These are phyloP conservation scores for Leucogyrophana mollusca DNA, from an alignment of 768 basidiomycete species.

Conservation along the genomic window DNA sequence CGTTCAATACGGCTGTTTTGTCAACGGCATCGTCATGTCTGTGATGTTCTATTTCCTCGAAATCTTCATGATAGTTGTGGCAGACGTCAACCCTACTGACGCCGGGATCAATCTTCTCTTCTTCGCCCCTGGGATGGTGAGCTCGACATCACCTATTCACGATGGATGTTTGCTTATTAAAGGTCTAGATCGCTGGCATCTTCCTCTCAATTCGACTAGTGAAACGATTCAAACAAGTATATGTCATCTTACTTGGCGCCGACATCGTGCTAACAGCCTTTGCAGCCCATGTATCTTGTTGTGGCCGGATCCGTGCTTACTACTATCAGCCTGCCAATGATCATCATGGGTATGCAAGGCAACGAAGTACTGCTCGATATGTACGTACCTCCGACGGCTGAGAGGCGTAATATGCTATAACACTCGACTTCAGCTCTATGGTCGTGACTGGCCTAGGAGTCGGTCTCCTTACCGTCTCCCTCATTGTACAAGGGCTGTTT, in stretches of 20 bases:
- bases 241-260: not conserved
- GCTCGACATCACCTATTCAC: constrained; percentile 5
- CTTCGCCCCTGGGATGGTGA: constrained; percentile 48
- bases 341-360: constrained; percentile 39
- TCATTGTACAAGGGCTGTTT: constrained; percentile 46
- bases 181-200: constrained; percentile 37
- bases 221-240: constrained; percentile 31
- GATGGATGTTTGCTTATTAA: not conserved
- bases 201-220: constrained; percentile 33
- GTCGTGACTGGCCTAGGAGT: constrained; percentile 43
- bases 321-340: constrained; percentile 41
- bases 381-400: constrained; percentile 17
- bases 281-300: constrained; percentile 41
- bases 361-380: constrained; percentile 35
- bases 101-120: constrained; percentile 48
- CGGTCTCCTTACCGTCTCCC: constrained; percentile 38
- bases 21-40: constrained; percentile 47
- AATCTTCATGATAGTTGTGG: constrained; percentile 50
- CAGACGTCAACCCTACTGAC: constrained; percentile 34
- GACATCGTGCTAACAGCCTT: not conserved
- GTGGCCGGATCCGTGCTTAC: constrained; percentile 36
- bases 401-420: not conserved
- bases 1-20: constrained; percentile 36
- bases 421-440: constrained; percentile 36
- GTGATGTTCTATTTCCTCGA: constrained; percentile 56